Conservation (phyloP, 2,329 filamentous ascomycete species). For the Verticillium zaregamsianum region DNA sequence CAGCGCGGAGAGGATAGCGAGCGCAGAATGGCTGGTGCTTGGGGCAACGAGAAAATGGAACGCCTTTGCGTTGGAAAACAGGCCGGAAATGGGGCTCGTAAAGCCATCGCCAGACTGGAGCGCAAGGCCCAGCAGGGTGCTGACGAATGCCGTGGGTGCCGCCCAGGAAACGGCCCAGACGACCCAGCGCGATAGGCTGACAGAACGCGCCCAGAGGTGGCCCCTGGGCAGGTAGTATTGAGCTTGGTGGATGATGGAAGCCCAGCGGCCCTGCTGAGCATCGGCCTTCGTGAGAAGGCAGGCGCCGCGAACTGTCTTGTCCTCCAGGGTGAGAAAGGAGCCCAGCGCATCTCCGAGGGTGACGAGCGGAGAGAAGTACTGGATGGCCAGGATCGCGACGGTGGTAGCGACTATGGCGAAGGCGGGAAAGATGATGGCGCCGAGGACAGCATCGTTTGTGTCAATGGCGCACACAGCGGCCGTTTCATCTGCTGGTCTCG, state of each 20-base stretch:
- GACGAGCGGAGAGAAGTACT: constrained; percentile 37
- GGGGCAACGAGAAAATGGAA: constrained; percentile 11
- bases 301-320: constrained; percentile 35
- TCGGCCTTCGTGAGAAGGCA: constrained; percentile 45
- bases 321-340: constrained; percentile 43
- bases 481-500: constrained; percentile 12
- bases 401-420: constrained; percentile 28
- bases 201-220: constrained; percentile 41
- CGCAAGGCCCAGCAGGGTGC: constrained; percentile 28
- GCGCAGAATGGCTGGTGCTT: constrained; percentile 19
- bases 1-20: constrained; percentile 36
- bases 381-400: constrained; percentile 22
- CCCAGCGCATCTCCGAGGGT: constrained; percentile 48
- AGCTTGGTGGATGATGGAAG: constrained; percentile 25
- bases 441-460: constrained; percentile 39
- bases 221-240: constrained; percentile 36
- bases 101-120: not conserved
- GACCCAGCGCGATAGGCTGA: constrained; percentile 38
- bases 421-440: constrained; percentile 37
- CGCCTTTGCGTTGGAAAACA: not conserved
- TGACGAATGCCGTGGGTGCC: constrained; percentile 29
- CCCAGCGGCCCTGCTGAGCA: constrained; percentile 38
- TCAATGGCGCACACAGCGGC: constrained; percentile 32
- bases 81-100: not conserved
- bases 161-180: constrained; percentile 35